Percentiles rank a stretch among this genome's conserved stretches.
phyloP scores from a whole-genome alignment of 2,329 filamentous ascomycete species.

The Proliferodiscus dingleyae region DNA sequence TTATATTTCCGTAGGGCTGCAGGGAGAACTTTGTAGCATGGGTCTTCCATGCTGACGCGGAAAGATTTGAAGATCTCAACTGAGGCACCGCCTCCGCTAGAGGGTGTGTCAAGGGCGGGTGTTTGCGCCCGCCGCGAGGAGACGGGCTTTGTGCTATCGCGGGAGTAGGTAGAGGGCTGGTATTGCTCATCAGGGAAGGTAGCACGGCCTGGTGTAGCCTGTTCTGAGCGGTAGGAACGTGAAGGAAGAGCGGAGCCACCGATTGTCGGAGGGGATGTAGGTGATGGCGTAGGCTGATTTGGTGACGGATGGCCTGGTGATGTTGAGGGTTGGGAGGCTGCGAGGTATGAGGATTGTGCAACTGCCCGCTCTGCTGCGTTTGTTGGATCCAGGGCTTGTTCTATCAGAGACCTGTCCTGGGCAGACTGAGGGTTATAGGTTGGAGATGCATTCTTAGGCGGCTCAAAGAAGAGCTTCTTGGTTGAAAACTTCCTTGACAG shows the following conservation, averaged over 20 bases:
- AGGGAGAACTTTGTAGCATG: slow-evolving; percentile 93
- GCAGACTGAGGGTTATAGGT: slow-evolving; percentile 61
- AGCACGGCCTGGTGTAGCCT: slow-evolving; percentile 48
- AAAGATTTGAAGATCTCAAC: slow-evolving; percentile 99
- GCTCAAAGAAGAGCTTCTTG: slow-evolving; percentile 67
- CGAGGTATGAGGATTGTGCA: slow-evolving; percentile 63
- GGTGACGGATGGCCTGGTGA: slow-evolving; percentile 57
- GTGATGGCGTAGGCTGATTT: slow-evolving; percentile 66
- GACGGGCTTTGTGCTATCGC: slow-evolving; percentile 30
- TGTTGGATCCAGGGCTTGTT: slow-evolving; percentile 63
- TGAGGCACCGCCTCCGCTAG: slow-evolving; percentile 42
- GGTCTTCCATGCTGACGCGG: slow-evolving; percentile 95
- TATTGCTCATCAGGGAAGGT: slow-evolving; percentile 46
- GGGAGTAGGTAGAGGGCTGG: slow-evolving; percentile 26
- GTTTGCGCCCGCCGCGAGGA: slow-evolving; percentile 55
- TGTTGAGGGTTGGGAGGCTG: slow-evolving; percentile 49
- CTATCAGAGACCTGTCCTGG: slow-evolving; percentile 61
- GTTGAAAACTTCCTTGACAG: slow-evolving; percentile 71
- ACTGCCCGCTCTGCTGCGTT: slow-evolving; percentile 64
- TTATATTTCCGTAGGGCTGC: slow-evolving; percentile 97
- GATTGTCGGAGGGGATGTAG: slow-evolving; percentile 56
- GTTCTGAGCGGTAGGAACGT: slow-evolving; percentile 55
- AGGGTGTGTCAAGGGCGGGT: slow-evolving; percentile 57
- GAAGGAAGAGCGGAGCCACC: slow-evolving; percentile 47
- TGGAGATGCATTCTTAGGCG: slow-evolving; percentile 72